Evolutionary conservation across 2,329 filamentous ascomycete genomes (phyloP), one percentile per base, ranked within the genome.

Genomic region (Calonectria multiphialidica): DNA sequence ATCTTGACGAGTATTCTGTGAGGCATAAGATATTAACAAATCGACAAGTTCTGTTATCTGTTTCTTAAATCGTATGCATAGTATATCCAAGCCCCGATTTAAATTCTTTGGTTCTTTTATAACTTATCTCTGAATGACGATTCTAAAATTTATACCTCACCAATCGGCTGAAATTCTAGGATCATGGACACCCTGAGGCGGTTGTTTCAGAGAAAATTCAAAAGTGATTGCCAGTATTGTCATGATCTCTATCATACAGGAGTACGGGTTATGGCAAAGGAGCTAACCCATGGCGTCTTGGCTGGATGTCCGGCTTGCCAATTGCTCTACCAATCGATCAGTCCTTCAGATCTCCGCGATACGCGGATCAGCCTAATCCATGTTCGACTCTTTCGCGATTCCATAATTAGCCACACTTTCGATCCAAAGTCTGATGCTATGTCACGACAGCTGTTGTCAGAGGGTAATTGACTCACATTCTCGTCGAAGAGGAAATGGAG

Each of bases 261-360:
- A 44, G 33, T 57, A 33, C 30, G 63, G 2, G 45, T 66, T 5
- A 16, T 49, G 16, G 47, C 63, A 12, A 13, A 9, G 15, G 35
- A 55, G 3, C 37, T 57, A 2, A 42, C 44, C 18, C 47, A 30
- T 21, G 63, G 63, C 35, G 23, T 37, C 13, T 1, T 55, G 1
- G 63, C 63, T 33, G 63, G 63, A 13, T 66, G 63, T 18, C 47
- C 63, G 15, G 63, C 35, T 18, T 66, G 63, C 23, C 49, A 55
- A 28, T 21, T 66, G 47, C 63, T 66, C 2, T 55, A 66, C 13
- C 63, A 55, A 28, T 42, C 63, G 13, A 15, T 55, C 63, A 23
- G 33, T 28, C 45, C 47, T 49, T 33, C 45, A 30, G 35, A 55
- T n/a, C n/a, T 66, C 8, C 5, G 15, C 23, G 63, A 66, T 18